These are phyloP conservation scores for Globisporangium camurandrum DNA, from an alignment of 352 stramenopile genomes.

Conservation along the genomic window DNA sequence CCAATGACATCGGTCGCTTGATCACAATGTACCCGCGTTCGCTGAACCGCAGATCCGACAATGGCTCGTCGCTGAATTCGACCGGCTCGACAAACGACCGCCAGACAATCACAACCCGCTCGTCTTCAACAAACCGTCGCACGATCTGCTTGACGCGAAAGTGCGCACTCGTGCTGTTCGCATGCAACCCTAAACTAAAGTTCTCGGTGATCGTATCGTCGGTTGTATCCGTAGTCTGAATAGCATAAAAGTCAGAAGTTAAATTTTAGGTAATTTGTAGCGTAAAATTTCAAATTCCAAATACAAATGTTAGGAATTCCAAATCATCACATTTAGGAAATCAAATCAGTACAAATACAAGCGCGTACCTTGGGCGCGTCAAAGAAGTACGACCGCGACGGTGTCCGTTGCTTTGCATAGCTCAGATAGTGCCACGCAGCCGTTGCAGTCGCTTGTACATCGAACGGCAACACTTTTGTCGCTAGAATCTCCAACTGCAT, in stretches of 20 bases:
- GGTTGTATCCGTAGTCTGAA: not conserved
- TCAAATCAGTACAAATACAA: not conserved
- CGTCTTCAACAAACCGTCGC: constrained; percentile 39
- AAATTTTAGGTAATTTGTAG: not conserved
- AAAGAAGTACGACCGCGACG: constrained; percentile 25
- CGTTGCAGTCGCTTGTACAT: constrained; percentile 20
- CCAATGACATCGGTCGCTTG: constrained; percentile 17
- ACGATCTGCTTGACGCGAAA: constrained; percentile 61
- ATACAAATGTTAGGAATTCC: not conserved
- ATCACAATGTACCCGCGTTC: constrained; percentile 60
- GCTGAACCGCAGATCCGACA: constrained; percentile 44
- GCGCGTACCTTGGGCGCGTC: constrained; percentile 7
- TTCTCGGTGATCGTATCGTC: constrained; percentile 57
- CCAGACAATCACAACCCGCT: constrained; percentile 62
- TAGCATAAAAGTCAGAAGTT: not conserved
- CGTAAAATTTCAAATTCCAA: not conserved
- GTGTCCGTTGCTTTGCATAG: constrained; percentile 25
- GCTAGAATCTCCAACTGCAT: constrained; percentile 27
- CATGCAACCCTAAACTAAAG: constrained; percentile 47
- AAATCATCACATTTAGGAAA: not conserved
- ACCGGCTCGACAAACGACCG: constrained; percentile 47
- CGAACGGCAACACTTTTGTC: constrained; percentile 40
- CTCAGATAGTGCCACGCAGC: constrained; percentile 34
- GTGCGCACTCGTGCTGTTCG: constrained; percentile 32
- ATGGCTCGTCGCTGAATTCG: constrained; percentile 37